phyloP scores from a whole-genome alignment of 768 basidiomycete species.

The Kwoniella sp. region DNA sequence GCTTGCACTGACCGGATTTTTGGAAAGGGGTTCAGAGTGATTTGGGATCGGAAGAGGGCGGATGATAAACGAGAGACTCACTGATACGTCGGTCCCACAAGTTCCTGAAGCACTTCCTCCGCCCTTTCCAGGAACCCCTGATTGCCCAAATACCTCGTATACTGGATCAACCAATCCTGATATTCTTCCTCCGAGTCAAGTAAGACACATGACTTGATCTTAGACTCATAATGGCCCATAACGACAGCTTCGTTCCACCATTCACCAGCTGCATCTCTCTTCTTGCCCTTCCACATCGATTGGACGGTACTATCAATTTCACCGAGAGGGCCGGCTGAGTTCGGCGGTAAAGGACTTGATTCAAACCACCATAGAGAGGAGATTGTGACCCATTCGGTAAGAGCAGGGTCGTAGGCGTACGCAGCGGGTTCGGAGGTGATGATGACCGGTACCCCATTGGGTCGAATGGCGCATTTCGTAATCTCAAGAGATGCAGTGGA shows the following conservation, averaged over 20 bases:
- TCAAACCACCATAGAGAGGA: conserved; percentile 82
- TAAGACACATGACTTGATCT: conserved; percentile 69
- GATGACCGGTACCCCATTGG: conserved; percentile 78
- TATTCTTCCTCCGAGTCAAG: conserved; percentile 86
- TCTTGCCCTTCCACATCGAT: conserved; percentile 30
- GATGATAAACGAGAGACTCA: too few species aligned
- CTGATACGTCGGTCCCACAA: conserved; percentile 88
- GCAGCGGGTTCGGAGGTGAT: conserved; percentile 74
- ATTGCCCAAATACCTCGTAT: conserved; percentile 82
- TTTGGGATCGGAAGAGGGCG: too few species aligned
- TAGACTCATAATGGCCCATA: conserved; percentile 84
- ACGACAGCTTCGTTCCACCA: conserved; percentile 85
- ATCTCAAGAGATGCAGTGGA: conserved; percentile 56
- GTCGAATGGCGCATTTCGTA: conserved; percentile 67
- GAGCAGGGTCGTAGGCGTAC: conserved; percentile 73
- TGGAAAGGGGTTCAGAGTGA: too few species aligned
- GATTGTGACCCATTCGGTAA: conserved; percentile 72
- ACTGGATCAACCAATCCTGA: conserved; percentile 70
- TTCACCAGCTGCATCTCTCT: conserved; percentile 57
- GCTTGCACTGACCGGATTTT: too few species aligned
- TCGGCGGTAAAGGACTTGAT: conserved; percentile 60
- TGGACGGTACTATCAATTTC: conserved; percentile 48
- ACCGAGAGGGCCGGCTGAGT: conserved; percentile 29
- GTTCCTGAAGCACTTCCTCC: conserved; percentile 86
- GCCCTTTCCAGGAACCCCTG: conserved; percentile 85